Conservation (phyloP, 345 rosid species). For the Lenwebbia sp. region DNA sequence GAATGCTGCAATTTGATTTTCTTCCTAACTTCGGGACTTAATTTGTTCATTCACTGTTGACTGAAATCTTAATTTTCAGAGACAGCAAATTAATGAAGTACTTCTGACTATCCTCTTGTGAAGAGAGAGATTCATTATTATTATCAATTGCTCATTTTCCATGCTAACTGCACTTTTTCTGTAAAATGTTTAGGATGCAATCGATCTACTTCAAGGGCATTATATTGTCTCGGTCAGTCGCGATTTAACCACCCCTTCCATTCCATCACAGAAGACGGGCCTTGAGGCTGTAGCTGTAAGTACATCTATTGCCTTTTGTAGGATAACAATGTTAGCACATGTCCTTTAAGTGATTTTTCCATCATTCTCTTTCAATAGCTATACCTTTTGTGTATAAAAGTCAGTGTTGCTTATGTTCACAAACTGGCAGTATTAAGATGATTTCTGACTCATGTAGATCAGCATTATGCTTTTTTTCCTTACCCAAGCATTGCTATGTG, state of each 20-base stretch:
- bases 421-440: neutral
- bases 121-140: neutral
- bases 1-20: neutral
- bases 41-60: neutral
- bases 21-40: neutral
- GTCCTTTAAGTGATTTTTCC: neutral
- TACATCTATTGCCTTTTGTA: neutral
- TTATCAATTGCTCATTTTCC: neutral
- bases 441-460: neutral
- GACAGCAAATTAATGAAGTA: neutral
- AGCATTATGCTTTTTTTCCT: neutral
- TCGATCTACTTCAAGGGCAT: conserved; percentile 86
- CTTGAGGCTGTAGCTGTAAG: conserved; percentile 84
- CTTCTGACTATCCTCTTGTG: neutral
- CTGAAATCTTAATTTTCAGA: neutral
- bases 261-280: conserved; percentile 52
- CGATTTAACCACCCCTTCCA: conserved; percentile 22
- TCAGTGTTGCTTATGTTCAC: neutral
- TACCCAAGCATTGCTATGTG: neutral
- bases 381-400: neutral
- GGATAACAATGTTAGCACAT: neutral
- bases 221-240: conserved; percentile 75
- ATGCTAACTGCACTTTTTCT: neutral
- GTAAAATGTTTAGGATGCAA: conserved; percentile 39
- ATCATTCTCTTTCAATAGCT: neutral